These are phyloP conservation scores for Pleurostoma richardsiae DNA, from an alignment of 2,329 filamentous ascomycete species.

Conservation along the genomic window DNA sequence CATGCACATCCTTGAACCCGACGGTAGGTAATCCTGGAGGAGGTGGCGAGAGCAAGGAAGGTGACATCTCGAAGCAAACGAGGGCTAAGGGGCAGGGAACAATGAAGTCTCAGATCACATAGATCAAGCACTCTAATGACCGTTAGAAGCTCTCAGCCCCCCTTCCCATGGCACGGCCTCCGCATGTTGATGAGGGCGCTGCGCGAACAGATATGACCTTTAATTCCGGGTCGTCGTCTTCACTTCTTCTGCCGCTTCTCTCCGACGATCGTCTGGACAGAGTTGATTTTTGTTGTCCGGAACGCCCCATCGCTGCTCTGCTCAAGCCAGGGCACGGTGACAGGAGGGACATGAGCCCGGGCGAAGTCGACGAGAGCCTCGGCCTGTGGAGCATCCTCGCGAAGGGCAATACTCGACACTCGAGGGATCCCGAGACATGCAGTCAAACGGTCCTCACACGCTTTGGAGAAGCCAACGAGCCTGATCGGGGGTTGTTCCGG, in stretches of 20 bases:
- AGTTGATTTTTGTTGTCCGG: slow-evolving; percentile 41
- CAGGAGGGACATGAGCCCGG: slow-evolving; percentile 40
- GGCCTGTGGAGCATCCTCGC: slow-evolving; percentile 49
- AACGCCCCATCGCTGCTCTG: slow-evolving; percentile 35
- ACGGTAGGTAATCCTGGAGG: too few relatives aligned
- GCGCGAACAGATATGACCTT: too few relatives aligned
- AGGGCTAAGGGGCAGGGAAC: too few relatives aligned
- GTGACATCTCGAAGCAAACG: too few relatives aligned
- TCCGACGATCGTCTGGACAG: slow-evolving; percentile 33
- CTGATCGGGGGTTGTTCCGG: slow-evolving; percentile 37
- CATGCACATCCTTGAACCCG: too few relatives aligned
- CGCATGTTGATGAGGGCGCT: too few relatives aligned
- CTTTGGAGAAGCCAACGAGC: slow-evolving; percentile 58
- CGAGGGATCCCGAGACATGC: slow-evolving; percentile 55
- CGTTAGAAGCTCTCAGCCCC: too few relatives aligned
- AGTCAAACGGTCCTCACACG: slow-evolving; percentile 53
- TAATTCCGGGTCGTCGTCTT: too few relatives aligned
- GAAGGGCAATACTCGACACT: slow-evolving; percentile 59
- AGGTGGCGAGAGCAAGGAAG: too few relatives aligned
- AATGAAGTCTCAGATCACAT: too few relatives aligned
- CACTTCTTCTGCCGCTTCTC: slow-evolving; percentile 23
- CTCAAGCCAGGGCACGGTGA: slow-evolving; percentile 53
- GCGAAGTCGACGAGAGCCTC: slow-evolving; percentile 53
- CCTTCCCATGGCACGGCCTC: too few relatives aligned
- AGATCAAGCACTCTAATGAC: too few relatives aligned